A percentile compares a stretch with the other conserved stretches of the same genome.
These are phyloP conservation scores for Trifolium subterraneum DNA, from an alignment of 306 rosid species.

Conservation along the genomic window DNA sequence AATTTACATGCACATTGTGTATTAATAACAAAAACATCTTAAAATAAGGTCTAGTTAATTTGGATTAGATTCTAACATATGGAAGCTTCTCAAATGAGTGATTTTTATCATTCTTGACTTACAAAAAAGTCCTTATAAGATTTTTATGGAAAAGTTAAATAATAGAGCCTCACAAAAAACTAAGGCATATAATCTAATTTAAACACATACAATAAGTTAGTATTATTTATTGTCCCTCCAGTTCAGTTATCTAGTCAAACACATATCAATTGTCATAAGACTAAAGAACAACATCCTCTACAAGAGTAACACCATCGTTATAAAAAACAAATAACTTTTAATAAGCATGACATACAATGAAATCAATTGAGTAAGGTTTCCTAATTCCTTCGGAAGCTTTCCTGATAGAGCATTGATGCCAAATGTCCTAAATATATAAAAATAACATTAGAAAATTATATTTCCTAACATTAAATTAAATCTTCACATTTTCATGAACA, in stretches of 20 bases:
- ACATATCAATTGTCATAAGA: no score
- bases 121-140: neutral
- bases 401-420: constrained; percentile 76
- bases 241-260: no score
- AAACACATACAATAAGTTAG: no score
- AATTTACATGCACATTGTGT: neutral
- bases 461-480: constrained; percentile 2
- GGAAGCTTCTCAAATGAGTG: neutral
- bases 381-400: constrained; percentile 74
- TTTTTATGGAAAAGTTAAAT: no score
- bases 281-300: no score
- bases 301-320: no score
- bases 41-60: neutral
- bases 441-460: constrained; percentile 2
- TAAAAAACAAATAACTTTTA: no score
- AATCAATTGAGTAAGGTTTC: constrained; percentile 55
- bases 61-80: neutral
- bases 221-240: no score
- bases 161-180: neutral
- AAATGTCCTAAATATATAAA: constrained; percentile 47
- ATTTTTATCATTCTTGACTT: neutral
- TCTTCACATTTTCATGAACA: neutral
- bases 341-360: constrained; percentile 51
- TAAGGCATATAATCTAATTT: no score
- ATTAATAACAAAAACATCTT: neutral